Conservation (phyloP, 495 filamentous ascomycete species). For the Penicillium paxilli region DNA sequence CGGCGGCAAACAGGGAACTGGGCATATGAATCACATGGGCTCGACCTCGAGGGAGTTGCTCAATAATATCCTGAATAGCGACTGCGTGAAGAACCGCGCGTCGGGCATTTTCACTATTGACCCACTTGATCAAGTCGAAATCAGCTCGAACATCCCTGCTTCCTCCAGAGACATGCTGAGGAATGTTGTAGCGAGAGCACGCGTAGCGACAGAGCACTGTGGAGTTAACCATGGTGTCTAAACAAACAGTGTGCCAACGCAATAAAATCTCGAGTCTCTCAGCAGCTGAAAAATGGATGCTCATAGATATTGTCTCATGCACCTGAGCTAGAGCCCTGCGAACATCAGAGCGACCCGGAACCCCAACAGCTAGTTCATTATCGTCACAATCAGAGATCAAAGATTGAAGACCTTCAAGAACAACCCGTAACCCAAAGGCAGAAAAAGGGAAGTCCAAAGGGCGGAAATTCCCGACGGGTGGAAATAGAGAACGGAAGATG, state of each 20-base stretch:
- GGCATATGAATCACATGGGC: conserved; percentile 51
- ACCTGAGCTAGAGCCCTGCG: conserved; percentile 42
- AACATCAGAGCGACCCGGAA: conserved; percentile 42
- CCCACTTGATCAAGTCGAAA: conserved; percentile 44
- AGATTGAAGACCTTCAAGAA: conserved; percentile 49
- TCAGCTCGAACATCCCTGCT: conserved; percentile 21
- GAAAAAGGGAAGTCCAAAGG: conserved; percentile 41
- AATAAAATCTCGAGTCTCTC: conserved; percentile 45
- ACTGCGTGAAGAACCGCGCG: conserved; percentile 49
- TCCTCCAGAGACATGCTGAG: conserved; percentile 39
- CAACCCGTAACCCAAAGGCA: conserved; percentile 42
- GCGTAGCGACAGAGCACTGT: conserved; percentile 41
- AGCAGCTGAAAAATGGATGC: conserved; percentile 35
- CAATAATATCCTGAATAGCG: conserved; percentile 52
- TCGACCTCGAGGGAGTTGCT: conserved; percentile 46
- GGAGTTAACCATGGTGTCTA: conserved; percentile 46
- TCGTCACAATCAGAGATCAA: conserved; percentile 43
- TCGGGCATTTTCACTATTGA: conserved; percentile 38
- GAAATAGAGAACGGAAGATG: conserved; percentile 44
- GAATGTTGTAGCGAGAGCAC: conserved; percentile 42
- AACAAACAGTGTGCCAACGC: conserved; percentile 51
- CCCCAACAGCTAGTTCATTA: conserved; percentile 39
- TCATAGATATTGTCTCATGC: conserved; percentile 40
- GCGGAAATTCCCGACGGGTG: conserved; percentile 31
- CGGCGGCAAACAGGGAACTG: conserved; percentile 44